phyloP scores from a whole-genome alignment of 2,329 filamentous ascomycete species.

The Cladosporium sp. region DNA sequence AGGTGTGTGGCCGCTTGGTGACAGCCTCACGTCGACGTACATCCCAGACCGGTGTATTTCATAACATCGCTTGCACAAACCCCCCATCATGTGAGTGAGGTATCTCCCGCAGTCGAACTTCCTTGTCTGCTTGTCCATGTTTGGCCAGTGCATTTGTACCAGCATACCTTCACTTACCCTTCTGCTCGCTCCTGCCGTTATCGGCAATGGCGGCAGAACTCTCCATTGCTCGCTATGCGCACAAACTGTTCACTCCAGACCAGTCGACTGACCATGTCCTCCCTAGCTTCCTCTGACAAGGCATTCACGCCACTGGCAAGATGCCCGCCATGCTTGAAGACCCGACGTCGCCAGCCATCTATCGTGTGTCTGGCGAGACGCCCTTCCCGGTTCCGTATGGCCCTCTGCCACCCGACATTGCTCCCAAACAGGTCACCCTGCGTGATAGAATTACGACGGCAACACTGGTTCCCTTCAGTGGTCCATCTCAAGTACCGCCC shows the following conservation, averaged over 20 bases:
- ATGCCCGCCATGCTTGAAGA: slow-evolving; percentile 80
- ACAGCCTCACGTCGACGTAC: neutral
- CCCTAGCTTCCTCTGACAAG: neutral
- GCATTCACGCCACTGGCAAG: slow-evolving; percentile 21
- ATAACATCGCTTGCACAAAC: slow-evolving; percentile 6
- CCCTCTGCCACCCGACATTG: slow-evolving; percentile 63
- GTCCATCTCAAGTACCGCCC: slow-evolving; percentile 68
- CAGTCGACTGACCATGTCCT: neutral
- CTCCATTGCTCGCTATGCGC: neutral
- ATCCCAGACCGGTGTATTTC: slow-evolving; percentile 12
- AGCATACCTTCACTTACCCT: neutral
- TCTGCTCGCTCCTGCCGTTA: too few relatives aligned
- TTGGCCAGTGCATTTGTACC: neutral
- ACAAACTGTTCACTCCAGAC: neutral
- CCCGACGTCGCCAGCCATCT: slow-evolving; percentile 64
- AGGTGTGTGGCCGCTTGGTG: too few relatives aligned
- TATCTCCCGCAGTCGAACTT: neutral
- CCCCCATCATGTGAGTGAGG: slow-evolving; percentile 10
- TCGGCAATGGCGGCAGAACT: neutral
- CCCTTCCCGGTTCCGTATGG: slow-evolving; percentile 61
- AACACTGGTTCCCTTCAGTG: slow-evolving; percentile 76
- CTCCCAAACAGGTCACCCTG: slow-evolving; percentile 72
- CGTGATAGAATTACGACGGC: slow-evolving; percentile 79
- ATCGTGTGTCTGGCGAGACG: slow-evolving; percentile 61
- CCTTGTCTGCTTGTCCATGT: neutral